Evolutionary conservation across 1,284 basidiomycete species (phyloP).

Genomic region (Taiwanofungus camphoratus): DNA sequence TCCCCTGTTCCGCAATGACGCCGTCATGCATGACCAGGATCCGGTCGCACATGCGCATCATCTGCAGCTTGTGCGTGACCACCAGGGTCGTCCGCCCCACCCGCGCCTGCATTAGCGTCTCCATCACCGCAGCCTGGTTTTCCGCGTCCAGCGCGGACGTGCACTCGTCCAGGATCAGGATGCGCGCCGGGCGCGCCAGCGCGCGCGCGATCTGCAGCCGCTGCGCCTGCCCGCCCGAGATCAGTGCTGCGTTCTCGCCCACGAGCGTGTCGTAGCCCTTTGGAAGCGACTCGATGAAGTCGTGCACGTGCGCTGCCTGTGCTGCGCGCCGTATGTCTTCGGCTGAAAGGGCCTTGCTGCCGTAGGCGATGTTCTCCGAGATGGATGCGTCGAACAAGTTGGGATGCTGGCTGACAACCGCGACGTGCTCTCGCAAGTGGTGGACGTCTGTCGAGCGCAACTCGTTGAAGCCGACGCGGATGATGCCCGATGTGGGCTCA

Average conservation of each 20-base stretch:
- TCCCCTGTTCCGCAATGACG: slow-evolving; percentile 73
- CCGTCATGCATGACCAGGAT: slow-evolving; percentile 82
- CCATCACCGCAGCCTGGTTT: slow-evolving; percentile 77
- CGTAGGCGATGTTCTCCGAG: slow-evolving; percentile 85
- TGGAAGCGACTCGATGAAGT: slow-evolving; percentile 80
- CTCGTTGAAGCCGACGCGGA: slow-evolving; percentile 51
- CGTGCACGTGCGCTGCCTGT: slow-evolving; percentile 73
- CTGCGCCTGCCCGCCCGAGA: slow-evolving; percentile 95
- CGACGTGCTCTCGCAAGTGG: slow-evolving; percentile 77
- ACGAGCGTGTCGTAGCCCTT: slow-evolving; percentile 82
- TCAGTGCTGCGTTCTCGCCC: slow-evolving; percentile 83
- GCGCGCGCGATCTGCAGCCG: slow-evolving; percentile 90
- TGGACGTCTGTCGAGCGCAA: slow-evolving; percentile 57
- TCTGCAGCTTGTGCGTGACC: slow-evolving; percentile 88
- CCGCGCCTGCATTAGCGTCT: slow-evolving; percentile 66
- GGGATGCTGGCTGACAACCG: slow-evolving; percentile 82
- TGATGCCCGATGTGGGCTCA: slow-evolving; percentile 63
- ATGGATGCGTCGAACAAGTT: slow-evolving; percentile 85
- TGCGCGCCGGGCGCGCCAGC: slow-evolving; percentile 60
- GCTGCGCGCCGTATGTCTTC: slow-evolving; percentile 68
- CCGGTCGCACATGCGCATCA: slow-evolving; percentile 91
- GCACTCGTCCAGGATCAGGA: slow-evolving; percentile 93
- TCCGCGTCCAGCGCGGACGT: slow-evolving; percentile 85
- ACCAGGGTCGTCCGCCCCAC: slow-evolving; percentile 78
- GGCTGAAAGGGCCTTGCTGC: slow-evolving; percentile 44